A percentile compares a stretch with the other conserved stretches of the same genome.
phyloP scores from a whole-genome alignment of 768 basidiomycete species.

The Pulveroboletus sp. region DNA sequence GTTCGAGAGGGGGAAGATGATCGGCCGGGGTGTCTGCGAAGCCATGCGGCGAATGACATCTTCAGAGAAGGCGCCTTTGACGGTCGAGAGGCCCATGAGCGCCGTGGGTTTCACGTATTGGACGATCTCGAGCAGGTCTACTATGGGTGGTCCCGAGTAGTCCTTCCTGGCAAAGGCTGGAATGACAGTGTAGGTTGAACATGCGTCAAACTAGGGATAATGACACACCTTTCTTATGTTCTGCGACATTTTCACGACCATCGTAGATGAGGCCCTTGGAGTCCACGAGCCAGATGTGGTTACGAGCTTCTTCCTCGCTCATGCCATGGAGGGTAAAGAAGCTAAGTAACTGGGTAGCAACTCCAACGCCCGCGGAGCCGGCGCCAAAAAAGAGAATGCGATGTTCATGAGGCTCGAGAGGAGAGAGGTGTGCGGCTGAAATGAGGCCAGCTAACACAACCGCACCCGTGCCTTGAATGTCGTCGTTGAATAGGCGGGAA shows the following conservation, averaged over 20 bases:
- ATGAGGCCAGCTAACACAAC: slow-evolving; percentile 89
- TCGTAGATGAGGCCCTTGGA: slow-evolving; percentile 84
- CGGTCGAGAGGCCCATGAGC: slow-evolving; percentile 86
- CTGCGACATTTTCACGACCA: slow-evolving; percentile 66
- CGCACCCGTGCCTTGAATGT: slow-evolving; percentile 89
- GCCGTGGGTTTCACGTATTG: slow-evolving; percentile 84
- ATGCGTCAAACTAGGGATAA: background rate
- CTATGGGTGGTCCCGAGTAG: slow-evolving; percentile 74
- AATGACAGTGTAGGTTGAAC: background rate
- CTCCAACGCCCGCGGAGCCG: slow-evolving; percentile 89
- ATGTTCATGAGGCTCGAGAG: slow-evolving; percentile 64
- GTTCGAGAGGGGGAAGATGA: slow-evolving; percentile 92
- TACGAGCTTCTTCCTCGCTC: slow-evolving; percentile 71
- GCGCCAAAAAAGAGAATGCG: slow-evolving; percentile 92
- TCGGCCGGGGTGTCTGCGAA: slow-evolving; percentile 74
- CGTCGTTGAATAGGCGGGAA: slow-evolving; percentile 86
- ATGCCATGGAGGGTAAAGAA: slow-evolving; percentile 86
- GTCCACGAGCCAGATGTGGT: slow-evolving; percentile 79
- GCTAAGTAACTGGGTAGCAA: slow-evolving; percentile 83
- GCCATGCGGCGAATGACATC: slow-evolving; percentile 76
- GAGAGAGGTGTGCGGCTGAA: slow-evolving; percentile 79
- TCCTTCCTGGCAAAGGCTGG: slow-evolving; percentile 81
- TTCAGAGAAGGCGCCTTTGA: slow-evolving; percentile 75
- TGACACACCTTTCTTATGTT: slow-evolving; percentile 76
- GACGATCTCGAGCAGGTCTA: slow-evolving; percentile 71